These are phyloP conservation scores for Neurospora terricola DNA, from an alignment of 495 filamentous ascomycete species.

Conservation along the genomic window DNA sequence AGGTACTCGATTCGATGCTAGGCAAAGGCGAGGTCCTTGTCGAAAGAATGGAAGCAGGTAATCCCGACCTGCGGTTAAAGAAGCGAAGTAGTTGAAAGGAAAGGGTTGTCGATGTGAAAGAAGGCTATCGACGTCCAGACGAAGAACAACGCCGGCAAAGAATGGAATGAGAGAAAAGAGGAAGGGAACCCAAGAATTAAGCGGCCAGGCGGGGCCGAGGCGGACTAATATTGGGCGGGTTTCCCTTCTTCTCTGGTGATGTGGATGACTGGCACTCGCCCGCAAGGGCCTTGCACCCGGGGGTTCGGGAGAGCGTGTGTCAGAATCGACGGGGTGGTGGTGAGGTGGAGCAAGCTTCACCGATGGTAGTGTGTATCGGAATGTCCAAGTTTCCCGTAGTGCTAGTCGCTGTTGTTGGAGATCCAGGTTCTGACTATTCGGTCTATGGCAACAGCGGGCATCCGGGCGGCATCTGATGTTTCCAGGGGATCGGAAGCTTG, in stretches of 20 bases:
- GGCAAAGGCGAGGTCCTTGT: background rate
- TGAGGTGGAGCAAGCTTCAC: constrained; percentile 6
- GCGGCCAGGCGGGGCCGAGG: constrained; percentile 19
- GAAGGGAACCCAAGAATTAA: constrained; percentile 15
- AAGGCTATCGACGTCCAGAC: constrained; percentile 37
- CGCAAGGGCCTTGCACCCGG: constrained; percentile 19
- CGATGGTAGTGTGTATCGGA: constrained; percentile 10
- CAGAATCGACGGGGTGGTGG: constrained; percentile 25
- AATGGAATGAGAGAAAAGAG: constrained; percentile 19
- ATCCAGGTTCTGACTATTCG: constrained; percentile 37
- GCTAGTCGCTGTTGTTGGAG: constrained; percentile 20
- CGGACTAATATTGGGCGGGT: constrained; percentile 32
- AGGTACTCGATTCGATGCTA: background rate
- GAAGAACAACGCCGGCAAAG: constrained; percentile 30
- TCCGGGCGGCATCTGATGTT: constrained; percentile 32
- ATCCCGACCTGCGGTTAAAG: constrained; percentile 37
- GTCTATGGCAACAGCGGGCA: constrained; percentile 39
- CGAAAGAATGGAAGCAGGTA: constrained; percentile 28
- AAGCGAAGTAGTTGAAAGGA: constrained; percentile 11
- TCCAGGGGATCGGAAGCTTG: constrained; percentile 5
- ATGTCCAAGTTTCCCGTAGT: background rate
- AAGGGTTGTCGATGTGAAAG: constrained; percentile 32
- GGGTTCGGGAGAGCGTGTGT: constrained; percentile 25
- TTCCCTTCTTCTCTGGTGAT: background rate
- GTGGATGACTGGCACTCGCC: constrained; percentile 15